phyloP scores from a whole-genome alignment of 371 early-diverging fungal genomes.

The Rhizopus microsporus region DNA sequence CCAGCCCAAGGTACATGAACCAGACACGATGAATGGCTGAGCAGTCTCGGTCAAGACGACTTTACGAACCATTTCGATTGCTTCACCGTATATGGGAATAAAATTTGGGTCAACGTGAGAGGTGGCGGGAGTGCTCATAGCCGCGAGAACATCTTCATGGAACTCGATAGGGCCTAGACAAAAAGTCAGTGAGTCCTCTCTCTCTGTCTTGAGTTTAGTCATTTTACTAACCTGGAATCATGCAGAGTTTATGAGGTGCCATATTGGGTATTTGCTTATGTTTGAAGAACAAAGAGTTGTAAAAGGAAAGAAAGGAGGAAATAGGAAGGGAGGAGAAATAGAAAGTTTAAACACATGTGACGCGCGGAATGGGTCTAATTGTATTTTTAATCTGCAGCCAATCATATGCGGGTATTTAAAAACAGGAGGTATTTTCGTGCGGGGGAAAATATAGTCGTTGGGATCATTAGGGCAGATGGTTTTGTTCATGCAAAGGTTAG shows the following conservation, averaged over 20 bases:
- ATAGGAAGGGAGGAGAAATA: neutral
- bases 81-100: slow-evolving; percentile 83
- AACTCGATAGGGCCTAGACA: slow-evolving; percentile 88
- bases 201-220: neutral
- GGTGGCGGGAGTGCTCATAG: slow-evolving; percentile 90
- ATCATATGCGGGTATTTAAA: no score
- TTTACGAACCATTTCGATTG: slow-evolving; percentile 81
- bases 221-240: slow-evolving; percentile 77
- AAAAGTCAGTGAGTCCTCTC: neutral
- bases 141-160: slow-evolving; percentile 82
- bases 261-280: slow-evolving; percentile 21
- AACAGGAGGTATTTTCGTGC: no score
- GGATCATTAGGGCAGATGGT: no score
- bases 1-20: slow-evolving; percentile 95
- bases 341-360: neutral
- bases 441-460: no score
- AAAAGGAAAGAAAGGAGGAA: no score
- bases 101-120: slow-evolving; percentile 94
- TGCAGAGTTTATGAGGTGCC: slow-evolving; percentile 75
- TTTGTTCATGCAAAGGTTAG: no score
- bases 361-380: no score
- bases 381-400: no score
- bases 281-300: neutral
- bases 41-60: slow-evolving; percentile 81
- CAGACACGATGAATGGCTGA: slow-evolving; percentile 94